These are phyloP conservation scores for Fusarium multiceps DNA, from an alignment of 2,329 filamentous ascomycete species.

Conservation along the genomic window DNA sequence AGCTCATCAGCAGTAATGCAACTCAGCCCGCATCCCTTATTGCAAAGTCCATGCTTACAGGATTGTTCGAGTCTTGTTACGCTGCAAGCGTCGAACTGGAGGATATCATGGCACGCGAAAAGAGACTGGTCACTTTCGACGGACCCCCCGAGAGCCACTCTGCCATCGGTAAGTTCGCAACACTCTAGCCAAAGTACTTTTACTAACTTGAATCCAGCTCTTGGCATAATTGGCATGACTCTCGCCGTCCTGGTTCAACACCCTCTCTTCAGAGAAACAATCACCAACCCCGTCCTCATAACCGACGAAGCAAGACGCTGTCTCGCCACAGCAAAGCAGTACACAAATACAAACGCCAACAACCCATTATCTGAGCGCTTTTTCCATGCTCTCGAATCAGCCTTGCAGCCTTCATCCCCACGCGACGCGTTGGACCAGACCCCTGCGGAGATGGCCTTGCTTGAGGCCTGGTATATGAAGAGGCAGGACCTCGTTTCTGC, in stretches of 20 bases:
- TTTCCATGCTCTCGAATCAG: slow-evolving; percentile 29
- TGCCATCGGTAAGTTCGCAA: slow-evolving; percentile 35
- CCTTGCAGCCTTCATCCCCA: slow-evolving; percentile 34
- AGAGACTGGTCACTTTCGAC: slow-evolving; percentile 33
- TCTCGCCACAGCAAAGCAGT: slow-evolving; percentile 39
- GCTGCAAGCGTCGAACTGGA: slow-evolving; percentile 41
- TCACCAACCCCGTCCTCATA: slow-evolving; percentile 31
- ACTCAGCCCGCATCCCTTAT: slow-evolving; percentile 23
- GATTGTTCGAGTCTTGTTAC: slow-evolving; percentile 38
- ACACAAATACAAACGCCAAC: slow-evolving; percentile 17
- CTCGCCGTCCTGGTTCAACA: slow-evolving; percentile 39
- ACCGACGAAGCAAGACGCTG: slow-evolving; percentile 39
- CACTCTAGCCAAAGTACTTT: fast-evolving
- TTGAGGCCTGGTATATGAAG: slow-evolving; percentile 41
- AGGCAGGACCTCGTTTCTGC: slow-evolving; percentile 19
- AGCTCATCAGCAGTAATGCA: slow-evolving; percentile 21
- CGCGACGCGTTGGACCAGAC: slow-evolving; percentile 35
- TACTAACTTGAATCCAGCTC: slow-evolving; percentile 28
- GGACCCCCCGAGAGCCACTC: slow-evolving; percentile 39
- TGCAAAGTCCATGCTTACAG: slow-evolving; percentile 33
- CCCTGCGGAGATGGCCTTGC: slow-evolving; percentile 32
- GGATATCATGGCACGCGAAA: slow-evolving; percentile 39
- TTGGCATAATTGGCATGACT: slow-evolving; percentile 42
- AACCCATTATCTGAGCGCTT: slow-evolving; percentile 34
- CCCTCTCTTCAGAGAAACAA: slow-evolving; percentile 35